These are phyloP conservation scores for Tylopilus sp. DNA, from an alignment of 768 basidiomycete species.

Conservation along the genomic window DNA sequence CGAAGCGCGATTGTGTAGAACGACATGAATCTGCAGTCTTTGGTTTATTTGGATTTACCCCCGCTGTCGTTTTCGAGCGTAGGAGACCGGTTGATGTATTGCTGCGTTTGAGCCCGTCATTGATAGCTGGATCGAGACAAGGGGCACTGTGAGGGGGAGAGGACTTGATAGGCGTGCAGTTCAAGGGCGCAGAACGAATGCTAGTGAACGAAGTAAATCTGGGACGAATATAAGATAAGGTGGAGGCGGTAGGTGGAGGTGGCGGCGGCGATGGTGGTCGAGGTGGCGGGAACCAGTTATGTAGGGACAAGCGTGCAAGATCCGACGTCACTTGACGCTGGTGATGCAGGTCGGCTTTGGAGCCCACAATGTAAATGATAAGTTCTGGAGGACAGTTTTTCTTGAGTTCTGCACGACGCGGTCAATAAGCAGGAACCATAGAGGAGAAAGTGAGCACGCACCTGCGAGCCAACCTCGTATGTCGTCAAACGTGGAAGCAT, in stretches of 20 bases:
- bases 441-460: conserved; percentile 29
- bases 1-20: conserved; percentile 48
- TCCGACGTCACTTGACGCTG: conserved; percentile 78
- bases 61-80: conserved; percentile 47
- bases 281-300: conserved; percentile 87
- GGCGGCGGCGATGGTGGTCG: conserved; percentile 62
- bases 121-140: conserved; percentile 58
- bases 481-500: conserved; percentile 83
- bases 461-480: conserved; percentile 91
- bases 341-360: conserved; percentile 78
- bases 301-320: conserved; percentile 77
- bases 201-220: conserved; percentile 41
- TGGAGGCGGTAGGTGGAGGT: conserved; percentile 45
- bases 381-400: conserved; percentile 86
- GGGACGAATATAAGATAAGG: conserved; percentile 34
- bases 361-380: conserved; percentile 92
- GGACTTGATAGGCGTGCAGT: conserved; percentile 40
- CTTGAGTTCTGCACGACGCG: conserved; percentile 63
- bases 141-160: conserved; percentile 57
- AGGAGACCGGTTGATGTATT: conserved; percentile 46
- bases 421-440: not conserved
- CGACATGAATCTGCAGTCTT: conserved; percentile 42
- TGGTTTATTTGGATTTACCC: conserved; percentile 31
- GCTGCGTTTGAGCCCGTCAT: conserved; percentile 50
- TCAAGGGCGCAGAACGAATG: conserved; percentile 58